These are phyloP conservation scores for Cercospora sojina DNA, from an alignment of 2,329 filamentous ascomycete species.

Conservation along the genomic window DNA sequence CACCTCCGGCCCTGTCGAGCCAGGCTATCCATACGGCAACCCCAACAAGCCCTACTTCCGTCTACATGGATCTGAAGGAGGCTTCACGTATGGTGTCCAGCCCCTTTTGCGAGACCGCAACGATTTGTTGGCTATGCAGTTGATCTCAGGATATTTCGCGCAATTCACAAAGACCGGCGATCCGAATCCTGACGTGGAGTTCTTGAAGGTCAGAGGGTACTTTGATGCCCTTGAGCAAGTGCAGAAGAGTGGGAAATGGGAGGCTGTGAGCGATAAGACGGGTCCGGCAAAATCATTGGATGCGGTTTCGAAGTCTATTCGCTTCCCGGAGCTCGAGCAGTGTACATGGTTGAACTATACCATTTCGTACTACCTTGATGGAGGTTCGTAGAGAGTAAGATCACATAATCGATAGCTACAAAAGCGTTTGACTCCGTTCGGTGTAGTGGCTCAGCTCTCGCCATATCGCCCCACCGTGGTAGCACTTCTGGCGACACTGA, in stretches of 20 bases:
- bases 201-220: slow-evolving; percentile 51
- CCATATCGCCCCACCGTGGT: neutral
- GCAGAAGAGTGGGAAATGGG: slow-evolving; percentile 40
- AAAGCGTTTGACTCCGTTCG: neutral
- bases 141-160: slow-evolving; percentile 51
- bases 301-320: slow-evolving; percentile 45
- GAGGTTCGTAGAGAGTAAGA: slow-evolving; percentile 17
- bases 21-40: slow-evolving; percentile 47
- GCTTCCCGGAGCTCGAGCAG: slow-evolving; percentile 54
- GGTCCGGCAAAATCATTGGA: slow-evolving; percentile 48
- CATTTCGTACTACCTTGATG: slow-evolving; percentile 46
- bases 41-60: slow-evolving; percentile 55
- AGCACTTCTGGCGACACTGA: neutral
- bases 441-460: neutral
- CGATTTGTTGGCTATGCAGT: slow-evolving; percentile 50
- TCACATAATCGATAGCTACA: neutral
- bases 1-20: slow-evolving; percentile 36
- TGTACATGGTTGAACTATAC: slow-evolving; percentile 51
- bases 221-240: slow-evolving; percentile 32
- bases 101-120: slow-evolving; percentile 51
- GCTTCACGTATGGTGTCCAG: slow-evolving; percentile 35
- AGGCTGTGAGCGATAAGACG: slow-evolving; percentile 41
- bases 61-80: slow-evolving; percentile 56
- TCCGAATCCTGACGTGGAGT: slow-evolving; percentile 52
- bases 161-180: slow-evolving; percentile 53